Evolutionary conservation across 2,329 filamentous ascomycete species (phyloP).

Genomic region (Ophiostoma quercus): DNA sequence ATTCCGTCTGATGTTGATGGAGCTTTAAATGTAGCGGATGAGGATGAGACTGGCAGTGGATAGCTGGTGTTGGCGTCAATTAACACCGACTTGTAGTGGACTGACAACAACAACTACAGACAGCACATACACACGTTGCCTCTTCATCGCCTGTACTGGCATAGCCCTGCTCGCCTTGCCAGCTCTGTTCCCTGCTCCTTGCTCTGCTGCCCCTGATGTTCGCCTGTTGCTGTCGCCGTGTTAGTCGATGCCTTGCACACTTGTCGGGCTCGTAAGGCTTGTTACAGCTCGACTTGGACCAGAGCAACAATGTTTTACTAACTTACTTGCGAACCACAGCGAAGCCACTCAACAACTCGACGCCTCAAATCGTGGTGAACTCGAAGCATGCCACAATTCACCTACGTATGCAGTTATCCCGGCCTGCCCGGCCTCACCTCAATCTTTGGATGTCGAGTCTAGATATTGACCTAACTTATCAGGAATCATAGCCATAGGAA

Average conservation of each 20-base stretch:
- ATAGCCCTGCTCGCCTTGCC: slow-evolving; percentile 8
- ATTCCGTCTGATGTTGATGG: not conserved
- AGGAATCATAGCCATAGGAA: not conserved
- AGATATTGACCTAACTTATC: no score
- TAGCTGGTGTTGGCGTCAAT: not conserved
- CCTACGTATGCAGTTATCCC: not conserved
- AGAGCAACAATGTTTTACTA: not conserved
- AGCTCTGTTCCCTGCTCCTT: no score
- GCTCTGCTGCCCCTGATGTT: no score
- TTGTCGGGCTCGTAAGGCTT: not conserved
- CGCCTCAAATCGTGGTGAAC: not conserved
- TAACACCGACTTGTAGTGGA: not conserved
- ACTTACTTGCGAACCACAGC: not conserved
- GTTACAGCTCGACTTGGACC: not conserved
- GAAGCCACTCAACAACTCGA: not conserved
- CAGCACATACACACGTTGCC: not conserved
- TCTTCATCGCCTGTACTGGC: not conserved
- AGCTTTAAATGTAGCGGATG: not conserved
- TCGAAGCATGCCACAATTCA: not conserved
- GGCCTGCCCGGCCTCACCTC: not conserved
- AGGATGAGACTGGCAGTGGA: not conserved
- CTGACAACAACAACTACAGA: not conserved
- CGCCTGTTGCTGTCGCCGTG: no score
- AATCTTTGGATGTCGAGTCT: not conserved
- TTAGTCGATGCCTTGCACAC: not conserved